Evolutionary conservation across 257 asterid genomes (phyloP).

Genomic region (Verbascum thapsus): DNA sequence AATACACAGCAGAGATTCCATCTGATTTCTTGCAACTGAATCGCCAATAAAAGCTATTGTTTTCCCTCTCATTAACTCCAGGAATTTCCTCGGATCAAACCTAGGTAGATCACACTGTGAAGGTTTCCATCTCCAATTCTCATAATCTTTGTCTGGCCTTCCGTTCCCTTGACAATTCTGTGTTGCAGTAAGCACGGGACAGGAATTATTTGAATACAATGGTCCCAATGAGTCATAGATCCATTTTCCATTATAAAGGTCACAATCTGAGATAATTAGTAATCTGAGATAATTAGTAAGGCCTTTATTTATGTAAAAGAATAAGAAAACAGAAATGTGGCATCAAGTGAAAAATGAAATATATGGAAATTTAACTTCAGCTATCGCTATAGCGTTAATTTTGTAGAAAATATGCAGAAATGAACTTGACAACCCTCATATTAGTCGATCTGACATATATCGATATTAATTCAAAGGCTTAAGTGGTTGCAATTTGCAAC

Average conservation of each 20-base stretch:
- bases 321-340: background rate
- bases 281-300: background rate
- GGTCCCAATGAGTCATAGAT: constrained; percentile 53
- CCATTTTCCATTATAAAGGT: constrained; percentile 62
- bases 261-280: constrained; percentile 60
- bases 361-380: background rate
- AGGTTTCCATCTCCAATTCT: constrained; percentile 75
- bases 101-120: constrained; percentile 55
- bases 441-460: background rate
- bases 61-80: constrained; percentile 67
- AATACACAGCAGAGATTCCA: constrained; percentile 67
- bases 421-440: background rate
- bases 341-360: background rate
- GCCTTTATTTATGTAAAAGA: constrained; percentile 6
- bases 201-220: constrained; percentile 55
- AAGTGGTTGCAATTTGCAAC: background rate
- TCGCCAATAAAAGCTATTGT: constrained; percentile 71
- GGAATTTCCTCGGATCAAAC: constrained; percentile 50
- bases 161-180: constrained; percentile 74
- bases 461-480: background rate
- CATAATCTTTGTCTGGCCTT: constrained; percentile 65
- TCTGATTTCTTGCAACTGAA: constrained; percentile 72
- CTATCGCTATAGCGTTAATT: background rate
- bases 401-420: background rate
- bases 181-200: constrained; percentile 57